Evolutionary conservation across 768 basidiomycete genomes (phyloP).

Genomic region (Guyanaporus albipodus): DNA sequence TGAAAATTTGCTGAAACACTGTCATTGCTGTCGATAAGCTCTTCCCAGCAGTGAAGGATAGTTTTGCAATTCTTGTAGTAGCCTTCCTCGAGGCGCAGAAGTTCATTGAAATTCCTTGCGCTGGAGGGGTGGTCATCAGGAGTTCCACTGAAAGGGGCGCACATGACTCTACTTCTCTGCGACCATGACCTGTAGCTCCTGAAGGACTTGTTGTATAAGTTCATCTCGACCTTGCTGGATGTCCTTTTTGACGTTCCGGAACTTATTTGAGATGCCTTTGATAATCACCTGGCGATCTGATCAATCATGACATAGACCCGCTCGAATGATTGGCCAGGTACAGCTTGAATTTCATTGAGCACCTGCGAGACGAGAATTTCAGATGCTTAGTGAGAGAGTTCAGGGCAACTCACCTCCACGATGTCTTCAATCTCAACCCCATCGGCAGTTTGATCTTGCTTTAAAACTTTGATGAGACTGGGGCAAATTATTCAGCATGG

Average conservation of each 20-base stretch:
- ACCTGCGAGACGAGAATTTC: conserved; percentile 32
- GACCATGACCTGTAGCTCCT: conserved; percentile 43
- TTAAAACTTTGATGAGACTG: not conserved
- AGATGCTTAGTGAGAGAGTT: not conserved
- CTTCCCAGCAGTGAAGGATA: conserved; percentile 40
- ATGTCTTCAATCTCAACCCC: conserved; percentile 34
- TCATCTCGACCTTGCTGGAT: conserved; percentile 42
- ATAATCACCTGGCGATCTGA: conserved; percentile 41
- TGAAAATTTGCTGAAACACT: conserved; percentile 35
- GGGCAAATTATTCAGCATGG: not conserved
- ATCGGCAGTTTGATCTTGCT: not conserved
- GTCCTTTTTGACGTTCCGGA: conserved; percentile 45
- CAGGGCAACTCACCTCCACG: conserved; percentile 35
- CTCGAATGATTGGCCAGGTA: conserved; percentile 8
- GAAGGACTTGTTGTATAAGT: conserved; percentile 44
- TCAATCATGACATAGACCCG: conserved; percentile 13
- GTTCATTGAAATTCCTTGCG: conserved; percentile 45
- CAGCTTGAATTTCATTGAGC: conserved; percentile 49
- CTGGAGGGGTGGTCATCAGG: conserved; percentile 30
- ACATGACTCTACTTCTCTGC: conserved; percentile 23
- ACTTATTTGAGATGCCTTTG: conserved; percentile 42
- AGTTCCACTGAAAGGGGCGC: not conserved
- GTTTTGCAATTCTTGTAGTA: conserved; percentile 44
- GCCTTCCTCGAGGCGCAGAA: conserved; percentile 54
- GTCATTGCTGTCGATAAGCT: conserved; percentile 39